phyloP scores from a whole-genome alignment of 371 early-diverging fungal species.

The Rhizopus delemar region DNA sequence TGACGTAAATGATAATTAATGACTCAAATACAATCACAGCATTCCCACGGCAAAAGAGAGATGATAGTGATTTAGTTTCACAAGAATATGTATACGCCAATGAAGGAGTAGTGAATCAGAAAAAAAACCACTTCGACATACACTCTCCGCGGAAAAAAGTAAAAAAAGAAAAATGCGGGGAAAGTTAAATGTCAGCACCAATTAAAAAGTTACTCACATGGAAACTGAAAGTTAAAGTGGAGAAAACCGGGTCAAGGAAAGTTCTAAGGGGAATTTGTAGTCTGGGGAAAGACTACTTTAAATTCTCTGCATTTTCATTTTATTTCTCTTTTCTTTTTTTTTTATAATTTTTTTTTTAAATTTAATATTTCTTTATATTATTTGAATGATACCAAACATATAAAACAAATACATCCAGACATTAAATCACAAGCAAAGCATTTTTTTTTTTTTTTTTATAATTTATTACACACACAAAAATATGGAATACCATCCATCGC shows the following conservation, averaged over 20 bases:
- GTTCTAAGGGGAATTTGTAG: conserved; percentile 23
- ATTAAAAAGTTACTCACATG: not conserved
- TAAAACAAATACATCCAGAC: conserved; percentile 6
- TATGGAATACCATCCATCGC: conserved; percentile 32
- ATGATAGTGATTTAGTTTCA: no score
- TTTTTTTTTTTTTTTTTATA: conserved; percentile 15
- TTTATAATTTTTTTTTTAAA: no score
- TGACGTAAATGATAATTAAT: no score
- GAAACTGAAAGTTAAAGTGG: conserved; percentile 15
- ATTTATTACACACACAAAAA: conserved; percentile 12
- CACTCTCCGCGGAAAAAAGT: no score
- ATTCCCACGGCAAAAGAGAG: no score
- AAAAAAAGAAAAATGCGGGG: conserved; percentile 3
- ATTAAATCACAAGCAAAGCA: not conserved
- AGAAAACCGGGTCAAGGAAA: conserved; percentile 33
- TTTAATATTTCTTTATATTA: not conserved
- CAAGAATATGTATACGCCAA: no score
- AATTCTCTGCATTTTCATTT: not conserved
- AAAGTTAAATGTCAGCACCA: not conserved
- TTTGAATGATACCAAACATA: conserved; percentile 22
- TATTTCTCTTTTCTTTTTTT: not conserved
- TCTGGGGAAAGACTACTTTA: not conserved
- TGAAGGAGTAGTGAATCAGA: no score
- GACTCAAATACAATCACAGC: no score
- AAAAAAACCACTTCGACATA: no score